These are phyloP conservation scores for Cyberlindnera meyerae DNA, from an alignment of 805 yeast species.

Conservation along the genomic window DNA sequence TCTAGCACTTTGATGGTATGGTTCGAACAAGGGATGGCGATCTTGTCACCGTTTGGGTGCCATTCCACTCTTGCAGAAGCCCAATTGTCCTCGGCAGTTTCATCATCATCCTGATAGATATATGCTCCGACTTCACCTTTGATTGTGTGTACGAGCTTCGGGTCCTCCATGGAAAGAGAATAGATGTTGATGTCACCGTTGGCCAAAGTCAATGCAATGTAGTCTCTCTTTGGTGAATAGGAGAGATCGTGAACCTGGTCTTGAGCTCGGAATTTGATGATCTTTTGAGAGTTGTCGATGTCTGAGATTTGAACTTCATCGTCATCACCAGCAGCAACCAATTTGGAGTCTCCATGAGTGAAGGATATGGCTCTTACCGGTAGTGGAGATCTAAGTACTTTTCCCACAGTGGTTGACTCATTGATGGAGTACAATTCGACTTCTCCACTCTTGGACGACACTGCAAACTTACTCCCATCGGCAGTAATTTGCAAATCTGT, in stretches of 20 bases:
- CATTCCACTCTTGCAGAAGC: conserved; percentile 56
- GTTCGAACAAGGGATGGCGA: conserved; percentile 60
- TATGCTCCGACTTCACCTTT: conserved; percentile 34
- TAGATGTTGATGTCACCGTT: conserved; percentile 56
- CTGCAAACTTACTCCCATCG: conserved; percentile 17
- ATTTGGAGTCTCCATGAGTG: conserved; percentile 56
- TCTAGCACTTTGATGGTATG: conserved; percentile 41
- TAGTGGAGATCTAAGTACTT: conserved; percentile 22
- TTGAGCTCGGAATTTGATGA: conserved; percentile 33
- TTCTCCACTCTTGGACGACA: conserved; percentile 22
- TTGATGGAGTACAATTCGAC: conserved; percentile 22
- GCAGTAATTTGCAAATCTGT: conserved; percentile 15
- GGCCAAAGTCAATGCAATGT: conserved; percentile 52
- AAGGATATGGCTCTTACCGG: conserved; percentile 47
- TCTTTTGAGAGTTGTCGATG: conserved; percentile 25
- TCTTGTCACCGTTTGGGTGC: conserved; percentile 64
- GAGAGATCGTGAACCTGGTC: conserved; percentile 56
- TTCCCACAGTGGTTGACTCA: conserved; percentile 7
- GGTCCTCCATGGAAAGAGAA: conserved; percentile 46
- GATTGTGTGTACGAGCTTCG: conserved; percentile 45
- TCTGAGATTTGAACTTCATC: conserved; percentile 49
- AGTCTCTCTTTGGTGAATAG: conserved; percentile 52
- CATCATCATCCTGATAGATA: conserved; percentile 38
- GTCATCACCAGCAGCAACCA: conserved; percentile 65
- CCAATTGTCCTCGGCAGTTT: conserved; percentile 33